Base-by-base conservation (phyloP, 2,329 filamentous ascomycete genomes). In the Aureobasidium sp. region DNA sequence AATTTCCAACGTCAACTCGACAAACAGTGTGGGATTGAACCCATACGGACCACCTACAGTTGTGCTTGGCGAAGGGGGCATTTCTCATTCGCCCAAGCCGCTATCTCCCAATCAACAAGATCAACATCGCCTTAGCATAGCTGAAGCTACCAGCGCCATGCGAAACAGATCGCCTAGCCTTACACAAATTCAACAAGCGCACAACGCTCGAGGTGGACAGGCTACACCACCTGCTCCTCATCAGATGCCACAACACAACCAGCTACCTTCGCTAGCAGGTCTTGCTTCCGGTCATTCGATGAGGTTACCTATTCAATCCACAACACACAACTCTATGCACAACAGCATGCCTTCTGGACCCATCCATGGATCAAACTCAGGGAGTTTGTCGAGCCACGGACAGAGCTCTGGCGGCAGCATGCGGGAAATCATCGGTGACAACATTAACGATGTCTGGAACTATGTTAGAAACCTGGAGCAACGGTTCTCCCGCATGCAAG, bases 31-130 rank as follows among this genome's bases (percentile, higher is more conserved):
- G 11, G 70, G 73, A 53, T 73, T 73, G 70, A 45, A 69, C 69
- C 24, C 45, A 50, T 57, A 52, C n/a, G 50, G 61, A 33, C 29
- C 22, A n/a, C 12, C 62, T 61, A 77, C 78, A 50, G 82, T 81
- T 19, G 82, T 91, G 66, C 95, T 90, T 71, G 82, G 85, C 9
- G 86, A 91, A 53, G 69, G 68, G 66, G 82, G 83, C 59, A 75
- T 96, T 78, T 94, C 89, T 3, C 91, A 96, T 73, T 95, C 90
- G 66, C 91, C 91, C 0, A 95, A 92, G 70, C 88, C 91, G 4
- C 78, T 96, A 44, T 91, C 87, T 64, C 88, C 88, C n/a, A 81
- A 81, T 19, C 78, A 79, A 62, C 52, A 66, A 40, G 77, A 80
- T 64, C 70, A 75, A 22, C 78, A 82, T 62, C 71, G 80, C 22